phyloP scores from a whole-genome alignment of 495 filamentous ascomycete species.

The Lophiostoma macrostomum region DNA sequence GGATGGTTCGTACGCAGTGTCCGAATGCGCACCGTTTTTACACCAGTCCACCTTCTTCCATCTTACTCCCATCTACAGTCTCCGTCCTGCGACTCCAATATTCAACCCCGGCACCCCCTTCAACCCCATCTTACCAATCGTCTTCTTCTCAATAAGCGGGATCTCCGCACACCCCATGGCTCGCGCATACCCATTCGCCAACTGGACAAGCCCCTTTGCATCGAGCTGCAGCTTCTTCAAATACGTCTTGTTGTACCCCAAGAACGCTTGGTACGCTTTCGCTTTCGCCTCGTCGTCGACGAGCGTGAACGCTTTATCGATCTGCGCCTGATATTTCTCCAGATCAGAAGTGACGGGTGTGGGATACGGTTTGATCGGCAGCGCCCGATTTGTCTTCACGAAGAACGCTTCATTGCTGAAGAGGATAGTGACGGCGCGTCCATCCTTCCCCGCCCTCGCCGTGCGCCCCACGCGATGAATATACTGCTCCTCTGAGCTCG shows the following conservation, averaged over 20 bases:
- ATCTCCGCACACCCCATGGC: slow-evolving; percentile 48
- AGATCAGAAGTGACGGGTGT: slow-evolving; percentile 42
- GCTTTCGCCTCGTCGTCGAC: slow-evolving; percentile 51
- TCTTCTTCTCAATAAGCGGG: slow-evolving; percentile 45
- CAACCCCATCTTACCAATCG: slow-evolving; percentile 54
- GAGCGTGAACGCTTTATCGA: slow-evolving; percentile 38
- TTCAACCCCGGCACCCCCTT: slow-evolving; percentile 42
- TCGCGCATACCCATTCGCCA: slow-evolving; percentile 48
- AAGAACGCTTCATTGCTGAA: slow-evolving; percentile 61
- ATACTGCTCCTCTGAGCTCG: slow-evolving; percentile 62
- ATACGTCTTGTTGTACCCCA: slow-evolving; percentile 55
- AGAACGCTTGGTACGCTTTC: slow-evolving; percentile 56
- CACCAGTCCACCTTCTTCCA: background rate
- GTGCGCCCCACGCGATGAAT: slow-evolving; percentile 74
- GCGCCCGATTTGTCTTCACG: slow-evolving; percentile 49
- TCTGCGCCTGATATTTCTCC: slow-evolving; percentile 32
- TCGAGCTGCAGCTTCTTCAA: slow-evolving; percentile 46
- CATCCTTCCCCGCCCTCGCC: slow-evolving; percentile 65
- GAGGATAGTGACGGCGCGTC: slow-evolving; percentile 64
- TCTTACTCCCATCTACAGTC: slow-evolving; percentile 1
- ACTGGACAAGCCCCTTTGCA: slow-evolving; percentile 39
- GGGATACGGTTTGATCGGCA: slow-evolving; percentile 56
- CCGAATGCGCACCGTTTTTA: no score
- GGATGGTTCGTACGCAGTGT: no score
- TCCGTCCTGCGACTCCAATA: no score